Conservation (phyloP, 768 basidiomycete genomes). For the Grammothele lineata region DNA sequence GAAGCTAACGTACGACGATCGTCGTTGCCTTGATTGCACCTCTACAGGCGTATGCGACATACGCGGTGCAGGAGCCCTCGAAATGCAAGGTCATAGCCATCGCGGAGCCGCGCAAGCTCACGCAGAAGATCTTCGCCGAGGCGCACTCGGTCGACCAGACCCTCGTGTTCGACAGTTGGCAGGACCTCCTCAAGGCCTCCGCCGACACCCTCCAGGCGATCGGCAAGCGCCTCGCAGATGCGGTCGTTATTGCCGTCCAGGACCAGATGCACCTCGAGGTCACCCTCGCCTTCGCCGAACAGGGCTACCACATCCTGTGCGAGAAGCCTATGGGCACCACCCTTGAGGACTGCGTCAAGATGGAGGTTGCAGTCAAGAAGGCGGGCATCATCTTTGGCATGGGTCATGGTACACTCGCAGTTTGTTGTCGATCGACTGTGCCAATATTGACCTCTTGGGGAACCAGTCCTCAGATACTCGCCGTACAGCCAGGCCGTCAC, state of each 20-base stretch:
- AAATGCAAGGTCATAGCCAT: conserved; percentile 78
- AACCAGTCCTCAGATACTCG: conserved; percentile 78
- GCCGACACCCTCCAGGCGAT: conserved; percentile 56
- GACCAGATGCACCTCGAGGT: conserved; percentile 78
- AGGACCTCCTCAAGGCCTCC: conserved; percentile 66
- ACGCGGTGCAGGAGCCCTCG: conserved; percentile 55
- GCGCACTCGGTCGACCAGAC: conserved; percentile 59
- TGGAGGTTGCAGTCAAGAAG: conserved; percentile 67
- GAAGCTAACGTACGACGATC: too few relatives aligned
- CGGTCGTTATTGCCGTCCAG: conserved; percentile 76
- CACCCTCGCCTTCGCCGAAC: conserved; percentile 66
- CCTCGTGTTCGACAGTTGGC: conserved; percentile 68
- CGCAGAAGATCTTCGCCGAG: conserved; percentile 53
- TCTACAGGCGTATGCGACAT: conserved; percentile 56
- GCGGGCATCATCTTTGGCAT: conserved; percentile 77
- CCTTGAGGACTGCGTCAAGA: conserved; percentile 66
- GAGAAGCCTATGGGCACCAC: conserved; percentile 91
- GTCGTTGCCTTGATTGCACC: neutral
- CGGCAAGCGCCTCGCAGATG: conserved; percentile 76
- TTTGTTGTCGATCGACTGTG: neutral
- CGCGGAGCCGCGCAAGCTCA: conserved; percentile 74
- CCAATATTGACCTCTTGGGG: conserved; percentile 1
- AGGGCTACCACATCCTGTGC: conserved; percentile 86
- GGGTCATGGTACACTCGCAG: conserved; percentile 83
- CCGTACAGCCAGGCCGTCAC: conserved; percentile 74